These are phyloP conservation scores for Hyphopichia buzzinii DNA, from an alignment of 1,139 yeast species.

Conservation along the genomic window DNA sequence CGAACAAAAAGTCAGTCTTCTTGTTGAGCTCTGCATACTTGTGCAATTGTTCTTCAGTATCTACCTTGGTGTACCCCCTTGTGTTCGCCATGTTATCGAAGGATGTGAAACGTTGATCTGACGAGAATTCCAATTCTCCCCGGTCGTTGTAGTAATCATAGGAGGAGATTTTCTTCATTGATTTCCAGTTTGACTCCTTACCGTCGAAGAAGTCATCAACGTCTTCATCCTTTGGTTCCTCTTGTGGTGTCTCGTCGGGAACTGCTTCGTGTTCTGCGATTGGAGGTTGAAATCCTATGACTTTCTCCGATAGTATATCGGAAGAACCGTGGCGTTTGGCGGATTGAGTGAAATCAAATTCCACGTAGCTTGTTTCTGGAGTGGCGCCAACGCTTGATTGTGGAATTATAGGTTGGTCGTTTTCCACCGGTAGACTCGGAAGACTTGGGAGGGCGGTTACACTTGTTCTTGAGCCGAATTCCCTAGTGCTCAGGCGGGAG, in stretches of 20 bases:
- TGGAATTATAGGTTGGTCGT: constrained; percentile 6
- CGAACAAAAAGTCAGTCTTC: constrained; percentile 80
- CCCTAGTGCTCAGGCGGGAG: constrained; percentile 1
- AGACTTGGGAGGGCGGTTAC: constrained; percentile 20
- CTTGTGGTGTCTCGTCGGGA: constrained; percentile 1
- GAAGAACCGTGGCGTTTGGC: constrained; percentile 5
- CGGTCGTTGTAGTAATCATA: constrained; percentile 50
- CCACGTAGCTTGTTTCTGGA: constrained; percentile 24
- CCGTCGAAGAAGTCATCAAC: constrained; percentile 39
- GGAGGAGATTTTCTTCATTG: constrained; percentile 51
- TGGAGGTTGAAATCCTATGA: constrained; percentile 5
- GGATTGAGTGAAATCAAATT: constrained; percentile 28
- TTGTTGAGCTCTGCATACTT: constrained; percentile 71
- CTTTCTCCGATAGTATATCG: constrained; percentile 6
- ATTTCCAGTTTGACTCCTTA: constrained; percentile 45
- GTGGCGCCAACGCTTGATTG: constrained; percentile 8
- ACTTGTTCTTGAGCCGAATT: constrained; percentile 16
- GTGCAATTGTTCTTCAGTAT: constrained; percentile 83
- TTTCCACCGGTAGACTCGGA: constrained; percentile 10
- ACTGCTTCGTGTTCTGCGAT: constrained; percentile 4
- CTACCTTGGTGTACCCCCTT: constrained; percentile 83
- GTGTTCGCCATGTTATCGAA: constrained; percentile 21
- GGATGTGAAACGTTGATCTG: constrained; percentile 19
- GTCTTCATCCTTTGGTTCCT: constrained; percentile 8
- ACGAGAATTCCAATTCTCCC: constrained; percentile 46